Evolutionary conservation across 441 rosid species (phyloP).

Genomic region (Gossypium trilobum): DNA sequence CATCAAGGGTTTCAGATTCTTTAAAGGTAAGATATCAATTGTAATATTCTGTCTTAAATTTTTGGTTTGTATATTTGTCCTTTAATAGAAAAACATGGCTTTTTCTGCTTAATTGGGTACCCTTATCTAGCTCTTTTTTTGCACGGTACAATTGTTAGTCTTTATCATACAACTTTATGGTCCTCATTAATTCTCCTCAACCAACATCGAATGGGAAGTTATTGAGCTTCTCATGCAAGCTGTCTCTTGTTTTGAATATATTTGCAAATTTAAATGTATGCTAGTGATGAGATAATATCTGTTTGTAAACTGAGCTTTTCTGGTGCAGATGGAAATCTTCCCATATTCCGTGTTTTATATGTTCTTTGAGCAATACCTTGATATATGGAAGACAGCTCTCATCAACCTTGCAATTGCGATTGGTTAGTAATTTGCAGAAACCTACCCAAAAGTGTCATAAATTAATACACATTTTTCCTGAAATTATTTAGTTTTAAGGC

Average conservation of each 20-base stretch:
- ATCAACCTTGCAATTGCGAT: conserved; percentile 90
- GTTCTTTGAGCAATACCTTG: conserved; percentile 96
- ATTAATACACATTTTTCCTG: neutral
- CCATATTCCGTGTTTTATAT: conserved; percentile 96
- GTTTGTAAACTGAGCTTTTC: conserved; percentile 12
- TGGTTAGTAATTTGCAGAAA: conserved; percentile 44
- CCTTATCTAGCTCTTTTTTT: neutral
- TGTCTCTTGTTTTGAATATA: neutral
- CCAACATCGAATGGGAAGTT: neutral
- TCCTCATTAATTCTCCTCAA: conserved; percentile 6
- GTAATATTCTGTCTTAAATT: neutral
- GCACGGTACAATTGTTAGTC: neutral
- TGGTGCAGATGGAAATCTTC: conserved; percentile 81
- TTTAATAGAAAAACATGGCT: neutral
- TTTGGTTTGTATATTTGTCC: neutral
- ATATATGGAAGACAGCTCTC: conserved; percentile 92
- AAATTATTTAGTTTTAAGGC: neutral
- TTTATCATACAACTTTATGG: neutral
- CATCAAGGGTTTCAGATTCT: conserved; percentile 68
- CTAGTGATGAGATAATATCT: neutral
- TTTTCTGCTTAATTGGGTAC: conserved; percentile 7
- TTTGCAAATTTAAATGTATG: neutral
- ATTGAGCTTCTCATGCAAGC: neutral
- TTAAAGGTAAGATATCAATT: conserved; percentile 46
- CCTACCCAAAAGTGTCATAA: conserved; percentile 6